These are phyloP conservation scores for Fusarium pilosicola DNA, from an alignment of 2,329 filamentous ascomycete genomes.

Conservation along the genomic window DNA sequence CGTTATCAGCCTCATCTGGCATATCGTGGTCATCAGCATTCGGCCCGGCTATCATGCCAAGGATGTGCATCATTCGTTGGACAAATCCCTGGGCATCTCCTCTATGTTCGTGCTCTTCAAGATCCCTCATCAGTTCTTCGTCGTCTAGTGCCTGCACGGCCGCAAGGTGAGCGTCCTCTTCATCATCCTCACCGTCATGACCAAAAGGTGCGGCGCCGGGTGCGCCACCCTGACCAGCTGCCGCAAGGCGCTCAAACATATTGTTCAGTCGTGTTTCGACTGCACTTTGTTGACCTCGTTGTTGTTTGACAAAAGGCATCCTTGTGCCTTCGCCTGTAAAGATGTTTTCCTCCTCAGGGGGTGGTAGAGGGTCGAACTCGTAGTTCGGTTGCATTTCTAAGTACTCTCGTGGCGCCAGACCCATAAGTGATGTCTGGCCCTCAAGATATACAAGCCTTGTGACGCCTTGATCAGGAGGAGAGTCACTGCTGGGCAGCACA, in stretches of 20 bases:
- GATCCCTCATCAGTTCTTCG: conserved; percentile 47
- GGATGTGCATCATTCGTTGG: conserved; percentile 22
- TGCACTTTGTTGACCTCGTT: conserved; percentile 20
- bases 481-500: conserved; percentile 53
- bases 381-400: conserved; percentile 74
- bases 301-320: conserved; percentile 25
- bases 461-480: conserved; percentile 58
- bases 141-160: conserved; percentile 40
- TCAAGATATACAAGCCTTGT: conserved; percentile 83
- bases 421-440: conserved; percentile 76
- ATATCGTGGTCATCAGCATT: conserved; percentile 13
- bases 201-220: conserved; percentile 11
- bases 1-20: conserved; percentile 17
- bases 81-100: conserved; percentile 42
- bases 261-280: conserved; percentile 45
- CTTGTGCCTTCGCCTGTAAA: conserved; percentile 39
- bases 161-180: conserved; percentile 43
- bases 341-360: conserved; percentile 63
- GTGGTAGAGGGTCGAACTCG: conserved; percentile 85
- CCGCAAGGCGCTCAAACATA: conserved; percentile 39
- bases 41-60: conserved; percentile 29
- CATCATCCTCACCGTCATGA: conserved; percentile 37
- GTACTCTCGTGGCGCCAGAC: conserved; percentile 72
- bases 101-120: conserved; percentile 44
- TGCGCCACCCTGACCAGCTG: conserved; percentile 11